These are phyloP conservation scores for Cystobasidium tubakii DNA, from an alignment of 768 basidiomycete genomes.

Conservation along the genomic window DNA sequence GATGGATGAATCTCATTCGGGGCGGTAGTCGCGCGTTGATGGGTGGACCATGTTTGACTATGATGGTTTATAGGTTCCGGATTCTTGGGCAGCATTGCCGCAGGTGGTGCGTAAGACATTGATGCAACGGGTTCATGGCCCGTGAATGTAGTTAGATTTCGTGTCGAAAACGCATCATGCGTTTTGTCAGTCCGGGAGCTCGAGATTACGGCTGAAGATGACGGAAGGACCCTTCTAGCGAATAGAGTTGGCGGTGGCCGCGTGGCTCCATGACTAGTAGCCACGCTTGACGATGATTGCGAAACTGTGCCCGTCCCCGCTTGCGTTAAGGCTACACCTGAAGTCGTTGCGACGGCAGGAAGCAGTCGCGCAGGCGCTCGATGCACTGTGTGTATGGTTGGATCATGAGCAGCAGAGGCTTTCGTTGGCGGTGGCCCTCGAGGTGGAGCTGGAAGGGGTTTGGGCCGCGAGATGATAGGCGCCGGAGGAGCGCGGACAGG, in stretches of 20 bases:
- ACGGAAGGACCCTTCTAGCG: neutral
- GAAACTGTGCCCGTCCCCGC: neutral
- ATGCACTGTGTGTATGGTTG: neutral
- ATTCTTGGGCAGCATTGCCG: neutral
- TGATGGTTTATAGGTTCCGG: neutral
- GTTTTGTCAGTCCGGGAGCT: neutral
- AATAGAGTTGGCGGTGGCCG: neutral
- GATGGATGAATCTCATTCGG: neutral
- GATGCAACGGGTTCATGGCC: neutral
- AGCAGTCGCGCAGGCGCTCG: neutral
- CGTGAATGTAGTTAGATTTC: neutral
- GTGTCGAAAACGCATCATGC: neutral
- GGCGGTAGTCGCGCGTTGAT: neutral
- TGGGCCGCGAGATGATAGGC: neutral
- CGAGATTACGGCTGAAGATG: neutral
- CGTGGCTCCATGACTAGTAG: neutral
- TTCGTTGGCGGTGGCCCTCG: neutral
- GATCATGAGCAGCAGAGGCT: neutral
- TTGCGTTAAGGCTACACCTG: neutral
- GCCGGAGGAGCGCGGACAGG: neutral
- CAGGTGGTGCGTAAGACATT: neutral
- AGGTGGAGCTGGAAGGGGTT: neutral
- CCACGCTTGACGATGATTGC: neutral
- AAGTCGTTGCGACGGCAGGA: neutral
- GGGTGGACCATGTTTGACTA: neutral